Base-by-base conservation (phyloP, 495 filamentous ascomycete species). In the Penicillium paxilli region DNA sequence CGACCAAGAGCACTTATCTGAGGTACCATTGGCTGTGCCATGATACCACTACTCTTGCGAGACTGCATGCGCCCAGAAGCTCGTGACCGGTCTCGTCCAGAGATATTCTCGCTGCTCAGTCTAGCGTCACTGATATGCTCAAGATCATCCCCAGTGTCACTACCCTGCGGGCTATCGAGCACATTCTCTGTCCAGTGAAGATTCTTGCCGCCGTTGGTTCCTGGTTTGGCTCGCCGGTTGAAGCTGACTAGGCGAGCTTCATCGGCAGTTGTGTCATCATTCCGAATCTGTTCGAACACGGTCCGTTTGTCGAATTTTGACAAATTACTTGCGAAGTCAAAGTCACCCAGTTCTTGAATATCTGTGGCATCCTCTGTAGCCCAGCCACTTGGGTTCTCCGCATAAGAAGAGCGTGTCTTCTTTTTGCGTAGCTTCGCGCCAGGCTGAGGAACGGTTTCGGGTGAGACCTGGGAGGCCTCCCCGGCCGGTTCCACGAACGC, bases 291-390 rank as follows among this genome's bases (percentile, higher is more conserved):
- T 47, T 89, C 87, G 65, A 98, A 98, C 9, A 98, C 81, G 7
- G 82, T 81, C 19, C 86, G 81, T 75, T 98, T 98, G 69, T 98
- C 92, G 57, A 98, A 98, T 59, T 94, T 94, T 16, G 89, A 90
- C 11, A 96, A 76, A 56, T 90, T 90, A 20, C 83, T 86, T 57
- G 87, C 82, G 59, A 98, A 97, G 71, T 98, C 92, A 56, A 97
- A 98, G 54, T 98, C 93, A 1, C 87, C 89, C 72, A 90, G 79
- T 63, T 93, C 93, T 70, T 96, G 93, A n/a, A 96, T 91, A 69
- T 98, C 94, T 2, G 91, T 96, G 21, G 91, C 91, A 69, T 97
- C 92, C 66, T 96, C 94, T 0, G 93, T 97, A 33, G 91, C 92
- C 94, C 94, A 98, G 11, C 91, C 94, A 72, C 88, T 96, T 17